phyloP scores from a whole-genome alignment of 2,329 filamentous ascomycete species.

The Chrysoporthe austroafricana region DNA sequence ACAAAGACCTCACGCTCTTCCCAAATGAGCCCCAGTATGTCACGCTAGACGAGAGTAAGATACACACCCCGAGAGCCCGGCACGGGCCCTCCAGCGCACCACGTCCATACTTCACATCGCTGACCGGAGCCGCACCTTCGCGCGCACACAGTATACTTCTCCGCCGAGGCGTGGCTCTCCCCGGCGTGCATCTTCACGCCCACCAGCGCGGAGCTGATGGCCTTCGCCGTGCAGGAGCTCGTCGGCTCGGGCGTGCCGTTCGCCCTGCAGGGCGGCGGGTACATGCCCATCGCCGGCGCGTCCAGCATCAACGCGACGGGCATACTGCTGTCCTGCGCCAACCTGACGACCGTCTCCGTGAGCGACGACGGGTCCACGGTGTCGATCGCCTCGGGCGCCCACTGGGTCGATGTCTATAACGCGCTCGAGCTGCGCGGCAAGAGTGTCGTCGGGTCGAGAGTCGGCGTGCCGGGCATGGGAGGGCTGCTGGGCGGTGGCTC shows the following conservation, averaged over 20 bases:
- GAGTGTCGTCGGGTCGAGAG: too few species aligned
- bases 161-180: slow-evolving; percentile 11
- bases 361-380: slow-evolving; percentile 36
- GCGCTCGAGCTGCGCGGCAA: too few species aligned
- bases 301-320: slow-evolving; percentile 35
- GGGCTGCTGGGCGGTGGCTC: too few species aligned
- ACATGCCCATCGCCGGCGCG: slow-evolving; percentile 35
- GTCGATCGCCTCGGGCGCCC: slow-evolving; percentile 38
- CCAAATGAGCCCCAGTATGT: too few species aligned
- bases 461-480: too few species aligned
- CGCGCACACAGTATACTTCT: not conserved
- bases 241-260: slow-evolving; percentile 32
- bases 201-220: slow-evolving; percentile 20
- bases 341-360: slow-evolving; percentile 36
- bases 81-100: too few species aligned
- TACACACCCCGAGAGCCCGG: too few species aligned
- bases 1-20: too few species aligned
- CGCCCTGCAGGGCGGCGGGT: slow-evolving; percentile 37
- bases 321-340: slow-evolving; percentile 42
- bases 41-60: too few species aligned
- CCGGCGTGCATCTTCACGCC: slow-evolving; percentile 37
- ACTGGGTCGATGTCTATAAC: slow-evolving; percentile 20
- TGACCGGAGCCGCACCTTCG: too few species aligned
- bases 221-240: slow-evolving; percentile 31
- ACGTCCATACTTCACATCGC: too few species aligned